These are phyloP conservation scores for Hanseniaspora mollemarum DNA, from an alignment of 805 yeast species.

Conservation along the genomic window DNA sequence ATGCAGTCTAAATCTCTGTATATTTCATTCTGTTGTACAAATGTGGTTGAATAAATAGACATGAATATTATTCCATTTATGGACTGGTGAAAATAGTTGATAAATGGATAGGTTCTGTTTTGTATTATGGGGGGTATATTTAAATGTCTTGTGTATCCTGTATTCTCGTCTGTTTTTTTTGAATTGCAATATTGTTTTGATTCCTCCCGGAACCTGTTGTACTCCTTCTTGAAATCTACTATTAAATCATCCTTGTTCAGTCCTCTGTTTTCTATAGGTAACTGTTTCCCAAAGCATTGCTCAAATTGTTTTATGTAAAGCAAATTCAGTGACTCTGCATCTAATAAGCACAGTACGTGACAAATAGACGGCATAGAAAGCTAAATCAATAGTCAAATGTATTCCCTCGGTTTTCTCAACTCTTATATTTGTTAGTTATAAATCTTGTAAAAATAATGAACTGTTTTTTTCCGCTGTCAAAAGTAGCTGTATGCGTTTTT, in stretches of 20 bases:
- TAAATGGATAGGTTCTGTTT: constrained; percentile 6
- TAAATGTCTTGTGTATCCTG: neutral
- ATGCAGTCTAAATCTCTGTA: constrained; percentile 11
- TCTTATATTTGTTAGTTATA: too few relatives aligned
- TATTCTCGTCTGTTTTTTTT: neutral
- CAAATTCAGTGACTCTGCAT: neutral
- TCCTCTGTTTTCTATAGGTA: constrained; percentile 1
- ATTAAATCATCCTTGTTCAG: neutral
- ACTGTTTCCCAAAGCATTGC: constrained; percentile 1
- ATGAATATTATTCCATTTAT: constrained; percentile 8
- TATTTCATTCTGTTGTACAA: neutral
- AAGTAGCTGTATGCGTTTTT: too few relatives aligned
- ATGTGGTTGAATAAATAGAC: neutral
- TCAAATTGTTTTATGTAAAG: constrained; percentile 7
- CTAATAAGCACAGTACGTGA: constrained; percentile 7
- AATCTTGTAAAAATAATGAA: too few relatives aligned
- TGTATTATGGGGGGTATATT: constrained; percentile 2
- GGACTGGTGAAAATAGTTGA: constrained; percentile 6
- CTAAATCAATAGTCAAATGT: neutral
- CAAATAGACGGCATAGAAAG: constrained; percentile 10
- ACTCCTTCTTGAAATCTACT: constrained; percentile 4
- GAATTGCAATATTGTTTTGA: constrained; percentile 1
- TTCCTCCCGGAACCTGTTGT: neutral
- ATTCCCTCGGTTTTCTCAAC: too few relatives aligned
- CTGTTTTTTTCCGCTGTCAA: too few relatives aligned